Evolutionary conservation across 139 green algal species (phyloP).

Genomic region (Chlorella sp.): DNA sequence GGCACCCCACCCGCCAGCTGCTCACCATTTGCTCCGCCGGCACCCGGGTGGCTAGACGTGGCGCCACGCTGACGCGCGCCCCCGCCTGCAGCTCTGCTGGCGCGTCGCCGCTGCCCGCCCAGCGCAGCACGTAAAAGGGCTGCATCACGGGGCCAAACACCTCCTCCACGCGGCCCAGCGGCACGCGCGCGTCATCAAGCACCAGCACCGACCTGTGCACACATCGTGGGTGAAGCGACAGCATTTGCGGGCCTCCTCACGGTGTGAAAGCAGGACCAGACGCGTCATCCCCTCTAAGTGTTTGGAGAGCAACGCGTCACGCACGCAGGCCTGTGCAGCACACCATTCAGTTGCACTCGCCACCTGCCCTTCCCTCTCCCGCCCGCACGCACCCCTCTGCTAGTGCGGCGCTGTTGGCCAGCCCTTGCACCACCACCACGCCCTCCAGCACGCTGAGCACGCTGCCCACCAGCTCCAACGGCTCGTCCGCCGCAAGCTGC

Average conservation of each 20-base stretch:
- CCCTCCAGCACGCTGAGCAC: conserved; percentile 38
- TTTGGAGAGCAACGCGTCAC: too few relatives aligned
- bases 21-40: neutral
- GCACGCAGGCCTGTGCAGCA: too few relatives aligned
- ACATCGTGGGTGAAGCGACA: too few relatives aligned
- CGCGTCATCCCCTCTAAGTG: too few relatives aligned
- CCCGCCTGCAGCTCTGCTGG: conserved; percentile 15
- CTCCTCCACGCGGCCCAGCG: conserved; percentile 47
- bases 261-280: too few relatives aligned
- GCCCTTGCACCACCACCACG: conserved; percentile 46
- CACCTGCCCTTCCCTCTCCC: neutral
- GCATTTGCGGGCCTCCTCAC: too few relatives aligned
- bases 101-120: neutral
- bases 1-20: too few relatives aligned
- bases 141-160: conserved; percentile 45
- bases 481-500: conserved; percentile 4
- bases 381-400: conserved; percentile 12
- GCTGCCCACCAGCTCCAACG: conserved; percentile 26
- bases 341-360: too few relatives aligned
- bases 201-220: conserved; percentile 37
- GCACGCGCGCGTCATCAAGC: conserved; percentile 25
- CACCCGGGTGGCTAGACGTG: neutral
- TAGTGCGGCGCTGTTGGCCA: conserved; percentile 25
- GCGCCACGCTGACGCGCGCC: conserved; percentile 8
- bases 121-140: conserved; percentile 45